Conservation (phyloP, 1,284 basidiomycete genomes). For the Ceraceosorus guamensis region DNA sequence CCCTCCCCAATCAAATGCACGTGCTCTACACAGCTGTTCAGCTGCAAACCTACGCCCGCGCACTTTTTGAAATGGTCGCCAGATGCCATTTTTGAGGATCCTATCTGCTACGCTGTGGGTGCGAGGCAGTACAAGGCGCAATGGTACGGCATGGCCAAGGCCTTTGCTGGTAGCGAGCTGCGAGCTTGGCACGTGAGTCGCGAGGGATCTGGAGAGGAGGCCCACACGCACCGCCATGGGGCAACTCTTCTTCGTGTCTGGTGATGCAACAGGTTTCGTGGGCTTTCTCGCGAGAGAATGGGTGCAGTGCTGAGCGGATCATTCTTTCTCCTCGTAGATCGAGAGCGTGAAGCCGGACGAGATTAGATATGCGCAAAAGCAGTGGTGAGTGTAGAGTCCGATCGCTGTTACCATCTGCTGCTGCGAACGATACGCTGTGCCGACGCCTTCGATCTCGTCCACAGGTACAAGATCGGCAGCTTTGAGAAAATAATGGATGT, state of each 20-base stretch:
- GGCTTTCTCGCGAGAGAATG: too few species aligned
- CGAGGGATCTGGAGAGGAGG: too few species aligned
- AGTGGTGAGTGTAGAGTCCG: slow-evolving; percentile 48
- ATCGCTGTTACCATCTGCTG: too few species aligned
- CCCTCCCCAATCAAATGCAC: too few species aligned
- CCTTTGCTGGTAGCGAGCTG: slow-evolving; percentile 56
- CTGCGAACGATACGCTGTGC: too few species aligned
- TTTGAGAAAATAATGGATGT: slow-evolving; percentile 55
- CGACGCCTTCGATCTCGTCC: too few species aligned
- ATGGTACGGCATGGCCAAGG: slow-evolving; percentile 62
- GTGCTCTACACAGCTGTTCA: slow-evolving; percentile 55
- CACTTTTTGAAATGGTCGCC: slow-evolving; percentile 59
- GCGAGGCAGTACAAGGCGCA: slow-evolving; percentile 38
- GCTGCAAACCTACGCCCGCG: slow-evolving; percentile 56
- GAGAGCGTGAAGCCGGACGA: slow-evolving; percentile 55
- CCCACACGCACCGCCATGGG: too few species aligned
- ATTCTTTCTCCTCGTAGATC: too few species aligned
- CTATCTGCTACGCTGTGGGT: slow-evolving; percentile 14
- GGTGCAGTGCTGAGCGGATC: too few species aligned
- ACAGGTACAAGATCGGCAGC: slow-evolving; percentile 53
- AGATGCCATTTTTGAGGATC: slow-evolving; percentile 59
- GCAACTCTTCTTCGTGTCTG: too few species aligned
- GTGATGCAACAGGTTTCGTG: too few species aligned
- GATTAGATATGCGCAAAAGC: slow-evolving; percentile 59
- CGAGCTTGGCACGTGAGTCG: slow-evolving; percentile 55